Percentiles rank a stretch among this genome's conserved stretches.
Evolutionary conservation across 305 asterid species (phyloP).

Genomic region (Lippia alba): DNA sequence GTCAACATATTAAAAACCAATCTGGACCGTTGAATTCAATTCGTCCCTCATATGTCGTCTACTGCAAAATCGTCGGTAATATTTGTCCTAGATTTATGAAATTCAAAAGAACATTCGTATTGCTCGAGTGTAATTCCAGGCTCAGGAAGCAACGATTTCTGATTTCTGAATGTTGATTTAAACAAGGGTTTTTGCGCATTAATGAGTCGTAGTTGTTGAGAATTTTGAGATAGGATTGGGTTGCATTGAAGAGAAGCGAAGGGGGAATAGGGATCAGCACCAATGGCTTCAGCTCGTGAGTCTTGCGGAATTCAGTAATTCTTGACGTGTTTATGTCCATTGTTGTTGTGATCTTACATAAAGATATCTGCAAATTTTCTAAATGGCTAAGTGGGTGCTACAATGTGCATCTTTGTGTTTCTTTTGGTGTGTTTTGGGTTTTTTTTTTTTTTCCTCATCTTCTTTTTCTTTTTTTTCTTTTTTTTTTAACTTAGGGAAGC

Average conservation of each 20-base stretch:
- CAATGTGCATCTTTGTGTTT: neutral
- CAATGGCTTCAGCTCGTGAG: slow-evolving; percentile 53
- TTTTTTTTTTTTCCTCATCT: neutral
- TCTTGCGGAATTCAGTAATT: neutral
- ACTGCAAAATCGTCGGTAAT: too few relatives aligned
- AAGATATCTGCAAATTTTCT: neutral
- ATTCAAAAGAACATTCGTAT: slow-evolving; percentile 36
- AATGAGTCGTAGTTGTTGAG: slow-evolving; percentile 14
- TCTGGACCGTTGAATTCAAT: too few relatives aligned
- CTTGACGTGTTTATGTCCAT: neutral
- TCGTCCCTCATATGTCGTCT: too few relatives aligned
- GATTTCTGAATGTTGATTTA: neutral
- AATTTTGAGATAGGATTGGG: slow-evolving; percentile 22
- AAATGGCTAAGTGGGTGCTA: neutral
- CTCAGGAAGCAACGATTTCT: neutral
- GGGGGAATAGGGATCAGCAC: slow-evolving; percentile 32
- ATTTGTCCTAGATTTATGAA: neutral
- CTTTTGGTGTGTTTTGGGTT: neutral
- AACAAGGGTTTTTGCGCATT: neutral
- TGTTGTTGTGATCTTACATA: neutral
- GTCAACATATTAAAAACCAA: too few relatives aligned
- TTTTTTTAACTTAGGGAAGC: too few relatives aligned
- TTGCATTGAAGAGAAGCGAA: neutral
- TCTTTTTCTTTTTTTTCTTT: neutral
- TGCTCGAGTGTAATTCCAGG: slow-evolving; percentile 29